Evolutionary conservation across 768 basidiomycete species (phyloP), one percentile per base, ranked within the genome.

Genomic region (Roridomyces roridus): DNA sequence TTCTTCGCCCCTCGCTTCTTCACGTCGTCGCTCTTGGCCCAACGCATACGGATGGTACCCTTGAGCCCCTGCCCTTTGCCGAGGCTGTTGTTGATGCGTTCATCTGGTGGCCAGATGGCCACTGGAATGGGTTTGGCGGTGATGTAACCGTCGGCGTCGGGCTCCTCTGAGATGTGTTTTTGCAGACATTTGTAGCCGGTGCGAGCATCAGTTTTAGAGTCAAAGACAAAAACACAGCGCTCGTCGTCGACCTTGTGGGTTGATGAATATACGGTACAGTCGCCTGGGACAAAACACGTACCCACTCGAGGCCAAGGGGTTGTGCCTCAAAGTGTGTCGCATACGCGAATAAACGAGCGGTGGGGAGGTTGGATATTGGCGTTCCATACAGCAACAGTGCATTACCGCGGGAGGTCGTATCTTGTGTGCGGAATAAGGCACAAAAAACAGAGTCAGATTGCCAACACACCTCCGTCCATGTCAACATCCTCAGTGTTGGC

Each of bases 241-340:
- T 77, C 87, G 72, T 94, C 92, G 69, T 92, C 86, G 18, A 94
- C 57, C 61, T 63, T 43, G n/a, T 29, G 15, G 40, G 24, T n/a
- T 31, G 14, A 23, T 51, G 25, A 57, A 20, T 18, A 21, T 28
- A 18, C n/a, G 24, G 21, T 17, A 24, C 8, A 18, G 2, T 11
- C 12, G 26, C 20, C 20, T 0, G 23, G 8, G 18, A 46, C 21
- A 12, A 26, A 15, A 24, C 11, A 47, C 40, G 14, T 36, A 62
- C 81, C 92, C 92, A 94, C 74, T 94, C 92, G 8, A 94, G 74
- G 8, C 82, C 92, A 59, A 91, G 80, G 0, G 92, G 92, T 18
- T 82, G 77, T 0, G 85, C 79, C 43, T 89, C 87, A 65, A 90
- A 92, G 63, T 93, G 88, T 2, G 85, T 88, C 28, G 87, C 86